Evolutionary conservation across 768 basidiomycete genomes (phyloP).

Genomic region (Phaffia tasmanica): DNA sequence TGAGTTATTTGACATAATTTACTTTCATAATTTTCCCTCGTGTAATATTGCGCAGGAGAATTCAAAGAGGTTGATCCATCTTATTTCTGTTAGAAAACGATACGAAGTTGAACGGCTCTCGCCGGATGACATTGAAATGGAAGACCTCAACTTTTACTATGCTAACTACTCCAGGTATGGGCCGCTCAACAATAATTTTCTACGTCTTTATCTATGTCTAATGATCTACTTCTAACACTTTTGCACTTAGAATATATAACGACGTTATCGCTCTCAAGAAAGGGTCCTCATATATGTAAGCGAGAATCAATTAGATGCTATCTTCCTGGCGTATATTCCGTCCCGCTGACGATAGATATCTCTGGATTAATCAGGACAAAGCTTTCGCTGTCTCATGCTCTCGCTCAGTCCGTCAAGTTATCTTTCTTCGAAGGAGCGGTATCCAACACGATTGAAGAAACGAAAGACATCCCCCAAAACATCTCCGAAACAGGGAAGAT

Average conservation of each 20-base stretch:
- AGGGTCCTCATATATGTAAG: conserved; percentile 90
- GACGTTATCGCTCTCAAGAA: conserved; percentile 87
- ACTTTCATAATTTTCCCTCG: not conserved
- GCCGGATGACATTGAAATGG: conserved; percentile 81
- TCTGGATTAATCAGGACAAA: conserved; percentile 61
- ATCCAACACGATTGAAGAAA: conserved; percentile 85
- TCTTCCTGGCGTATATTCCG: not conserved
- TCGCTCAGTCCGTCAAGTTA: conserved; percentile 94
- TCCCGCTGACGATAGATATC: no score
- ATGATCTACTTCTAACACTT: not conserved
- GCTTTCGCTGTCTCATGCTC: conserved; percentile 82
- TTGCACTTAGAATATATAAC: conserved; percentile 65
- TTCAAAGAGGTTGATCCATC: conserved; percentile 5
- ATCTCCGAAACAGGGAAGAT: conserved; percentile 93
- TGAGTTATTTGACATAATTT: conserved; percentile 41
- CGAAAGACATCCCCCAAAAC: conserved; percentile 86
- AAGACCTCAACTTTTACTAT: conserved; percentile 93
- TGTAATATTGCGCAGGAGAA: not conserved
- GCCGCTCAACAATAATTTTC: not conserved
- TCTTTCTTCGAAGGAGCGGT: conserved; percentile 92
- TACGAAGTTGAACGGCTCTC: conserved; percentile 84
- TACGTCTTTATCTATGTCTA: not conserved
- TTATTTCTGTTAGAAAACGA: conserved; percentile 53
- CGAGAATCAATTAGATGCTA: not conserved
- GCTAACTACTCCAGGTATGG: conserved; percentile 73